Conservation (phyloP, 768 basidiomycete species). For the Tylopilus vinaceipallidus region DNA sequence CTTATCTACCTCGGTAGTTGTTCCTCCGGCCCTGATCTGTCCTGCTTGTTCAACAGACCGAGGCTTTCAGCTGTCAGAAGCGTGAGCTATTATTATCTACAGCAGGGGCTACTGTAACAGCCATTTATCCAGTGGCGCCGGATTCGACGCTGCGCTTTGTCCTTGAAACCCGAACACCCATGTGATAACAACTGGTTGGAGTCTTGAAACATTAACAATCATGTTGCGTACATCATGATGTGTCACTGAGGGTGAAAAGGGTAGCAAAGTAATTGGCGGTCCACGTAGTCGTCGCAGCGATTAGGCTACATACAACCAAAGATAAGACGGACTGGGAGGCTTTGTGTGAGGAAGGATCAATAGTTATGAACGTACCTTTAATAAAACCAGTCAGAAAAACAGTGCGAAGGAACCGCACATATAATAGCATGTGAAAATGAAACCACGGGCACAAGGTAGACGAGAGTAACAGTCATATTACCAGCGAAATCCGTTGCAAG, state of each 20-base stretch:
- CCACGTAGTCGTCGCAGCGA: too few species aligned
- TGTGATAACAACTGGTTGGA: too few species aligned
- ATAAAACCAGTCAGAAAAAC: too few species aligned
- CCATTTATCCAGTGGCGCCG: neutral
- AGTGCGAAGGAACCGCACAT: too few species aligned
- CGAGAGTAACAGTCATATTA: constrained; percentile 8
- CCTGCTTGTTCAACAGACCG: neutral
- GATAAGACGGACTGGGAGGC: neutral
- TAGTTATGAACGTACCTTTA: too few species aligned
- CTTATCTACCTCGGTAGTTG: neutral
- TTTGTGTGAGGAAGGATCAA: neutral
- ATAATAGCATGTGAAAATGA: constrained; percentile 7
- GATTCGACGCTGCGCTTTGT: neutral
- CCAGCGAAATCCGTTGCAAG: neutral
- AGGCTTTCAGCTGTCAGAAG: neutral
- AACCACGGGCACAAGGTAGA: constrained; percentile 12
- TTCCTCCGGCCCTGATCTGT: neutral
- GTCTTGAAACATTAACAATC: constrained; percentile 5
- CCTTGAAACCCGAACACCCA: neutral
- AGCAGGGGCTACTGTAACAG: too few species aligned
- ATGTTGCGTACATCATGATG: too few species aligned
- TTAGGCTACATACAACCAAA: constrained; percentile 9
- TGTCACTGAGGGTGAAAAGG: too few species aligned
- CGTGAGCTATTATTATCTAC: too few species aligned
- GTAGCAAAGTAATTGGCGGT: too few species aligned